Evolutionary conservation across 163 green algal genomes (phyloP), one percentile per base, ranked within the genome.

Genomic region (Scenedesmus sp.): DNA sequence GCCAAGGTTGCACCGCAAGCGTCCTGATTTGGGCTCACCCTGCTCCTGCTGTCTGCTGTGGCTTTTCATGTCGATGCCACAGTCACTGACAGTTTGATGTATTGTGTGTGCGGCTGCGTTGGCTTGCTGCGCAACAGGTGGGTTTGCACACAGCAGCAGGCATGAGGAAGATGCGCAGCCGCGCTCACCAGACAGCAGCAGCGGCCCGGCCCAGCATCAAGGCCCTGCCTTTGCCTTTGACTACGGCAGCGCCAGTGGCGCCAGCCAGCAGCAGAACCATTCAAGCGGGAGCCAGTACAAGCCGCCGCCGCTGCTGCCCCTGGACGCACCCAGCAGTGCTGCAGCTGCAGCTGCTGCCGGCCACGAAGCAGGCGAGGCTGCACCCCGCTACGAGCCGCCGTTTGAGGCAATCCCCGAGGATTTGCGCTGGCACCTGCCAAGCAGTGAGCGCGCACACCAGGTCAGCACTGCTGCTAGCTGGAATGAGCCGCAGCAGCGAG

Each of bases 361-460:
- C 3, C 2, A 2, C 13, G 70, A 16, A 60, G 77, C 62, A 60
- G 54, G 20, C 16, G 20, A 70, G 62, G 15, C 26, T 74, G 90
- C 20, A 23, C 4, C 52, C 9, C 10, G 8, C 12, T 26, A 86
- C 88, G 34, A 76, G 60, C 77, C 92, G n/a, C 76, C 79, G 62
- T 92, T 93, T 85, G 81, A 3, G 1, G n/a, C 6, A 0, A 81
- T 95, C 23, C 94, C 94, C 16, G 8, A 55, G 3, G 70, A 84
- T 34, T 59, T 95, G 66, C n/a, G 81, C 4, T 60, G 55, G 4
- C 81, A 92, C 62, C 62, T 95, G 34, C 94, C 94, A 7, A 64
- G 13, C 20, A 94, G 62, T 67, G 84, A 93, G 88, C 92, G 91
- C 7, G 77, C 91, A 46, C 94, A 95, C 88, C 64, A 92, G 92